phyloP scores from a whole-genome alignment of 2,329 filamentous ascomycete genomes.

The Ophiostoma novo-ulmi region DNA sequence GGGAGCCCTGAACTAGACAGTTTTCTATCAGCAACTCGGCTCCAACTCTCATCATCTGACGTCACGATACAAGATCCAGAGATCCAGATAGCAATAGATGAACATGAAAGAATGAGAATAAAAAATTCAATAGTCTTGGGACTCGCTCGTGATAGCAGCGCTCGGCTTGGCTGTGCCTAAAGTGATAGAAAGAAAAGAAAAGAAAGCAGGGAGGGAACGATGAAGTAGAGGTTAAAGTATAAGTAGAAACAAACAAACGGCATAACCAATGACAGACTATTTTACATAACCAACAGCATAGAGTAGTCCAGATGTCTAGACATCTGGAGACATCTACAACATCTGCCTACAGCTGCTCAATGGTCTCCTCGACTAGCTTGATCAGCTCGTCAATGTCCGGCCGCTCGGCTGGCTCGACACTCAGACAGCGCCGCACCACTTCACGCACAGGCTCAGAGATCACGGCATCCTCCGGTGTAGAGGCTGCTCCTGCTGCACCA shows the following conservation, averaged over 20 bases:
- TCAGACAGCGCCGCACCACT: slow-evolving; percentile 79
- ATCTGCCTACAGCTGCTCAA: slow-evolving; percentile 48
- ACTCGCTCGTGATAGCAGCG: background rate
- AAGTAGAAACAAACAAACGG: background rate
- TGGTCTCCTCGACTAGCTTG: slow-evolving; percentile 65
- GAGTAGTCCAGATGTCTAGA: too few species aligned
- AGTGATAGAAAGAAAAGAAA: background rate
- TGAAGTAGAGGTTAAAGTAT: background rate
- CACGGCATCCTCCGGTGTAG: slow-evolving; percentile 39
- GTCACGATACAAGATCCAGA: background rate
- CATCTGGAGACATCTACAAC: too few species aligned
- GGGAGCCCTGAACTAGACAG: too few species aligned
- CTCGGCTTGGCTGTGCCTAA: background rate
- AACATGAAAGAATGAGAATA: too few species aligned
- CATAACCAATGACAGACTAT: background rate
- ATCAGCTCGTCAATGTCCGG: slow-evolving; percentile 85
- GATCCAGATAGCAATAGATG: too few species aligned
- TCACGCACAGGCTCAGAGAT: slow-evolving; percentile 83
- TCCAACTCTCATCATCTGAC: background rate
- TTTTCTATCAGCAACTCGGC: too few species aligned
- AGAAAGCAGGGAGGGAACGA: background rate
- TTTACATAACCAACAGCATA: background rate
- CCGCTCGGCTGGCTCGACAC: slow-evolving; percentile 78
- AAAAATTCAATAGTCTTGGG: background rate
- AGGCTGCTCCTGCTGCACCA: slow-evolving; percentile 28